A percentile compares a stretch with the other conserved stretches of the same genome.
Evolutionary conservation across 2,329 filamentous ascomycete species (phyloP).

Genomic region (Diaporthe batatas): DNA sequence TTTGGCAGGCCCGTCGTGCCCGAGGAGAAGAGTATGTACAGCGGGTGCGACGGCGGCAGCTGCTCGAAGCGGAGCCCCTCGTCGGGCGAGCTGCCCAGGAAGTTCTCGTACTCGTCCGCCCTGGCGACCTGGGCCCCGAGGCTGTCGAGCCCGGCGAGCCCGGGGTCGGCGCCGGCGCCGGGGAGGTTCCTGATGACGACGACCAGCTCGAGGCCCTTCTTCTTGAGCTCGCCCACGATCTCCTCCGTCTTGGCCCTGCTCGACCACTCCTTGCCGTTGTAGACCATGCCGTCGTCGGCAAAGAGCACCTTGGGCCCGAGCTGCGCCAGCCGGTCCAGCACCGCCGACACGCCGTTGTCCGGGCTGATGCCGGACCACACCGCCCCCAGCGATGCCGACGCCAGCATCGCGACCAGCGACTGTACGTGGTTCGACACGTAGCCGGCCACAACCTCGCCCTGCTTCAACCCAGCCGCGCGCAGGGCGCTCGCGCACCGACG

Average conservation of each 20-base stretch:
- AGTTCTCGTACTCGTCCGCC: slow-evolving; percentile 60
- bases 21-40: slow-evolving; percentile 94
- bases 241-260: slow-evolving; percentile 83
- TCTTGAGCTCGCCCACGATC: slow-evolving; percentile 74
- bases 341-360: slow-evolving; percentile 91
- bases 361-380: slow-evolving; percentile 95
- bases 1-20: slow-evolving; percentile 92
- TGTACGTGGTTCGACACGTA: slow-evolving; percentile 93
- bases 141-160: slow-evolving; percentile 58
- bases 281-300: slow-evolving; percentile 87
- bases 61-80: slow-evolving; percentile 76
- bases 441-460: slow-evolving; percentile 71
- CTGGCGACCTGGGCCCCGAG: slow-evolving; percentile 56
- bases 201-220: slow-evolving; percentile 74
- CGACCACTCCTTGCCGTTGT: slow-evolving; percentile 92
- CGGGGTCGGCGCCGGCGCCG: slow-evolving; percentile 55
- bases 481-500: slow-evolving; percentile 79
- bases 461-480: slow-evolving; percentile 71
- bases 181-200: slow-evolving; percentile 80
- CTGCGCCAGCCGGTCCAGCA: slow-evolving; percentile 87
- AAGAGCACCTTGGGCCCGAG: slow-evolving; percentile 88
- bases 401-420: slow-evolving; percentile 89
- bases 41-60: slow-evolving; percentile 85
- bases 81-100: slow-evolving; percentile 58
- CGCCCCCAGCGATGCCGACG: slow-evolving; percentile 83